Conservation (phyloP, 768 basidiomycete species). For the Ramaria sp. region DNA sequence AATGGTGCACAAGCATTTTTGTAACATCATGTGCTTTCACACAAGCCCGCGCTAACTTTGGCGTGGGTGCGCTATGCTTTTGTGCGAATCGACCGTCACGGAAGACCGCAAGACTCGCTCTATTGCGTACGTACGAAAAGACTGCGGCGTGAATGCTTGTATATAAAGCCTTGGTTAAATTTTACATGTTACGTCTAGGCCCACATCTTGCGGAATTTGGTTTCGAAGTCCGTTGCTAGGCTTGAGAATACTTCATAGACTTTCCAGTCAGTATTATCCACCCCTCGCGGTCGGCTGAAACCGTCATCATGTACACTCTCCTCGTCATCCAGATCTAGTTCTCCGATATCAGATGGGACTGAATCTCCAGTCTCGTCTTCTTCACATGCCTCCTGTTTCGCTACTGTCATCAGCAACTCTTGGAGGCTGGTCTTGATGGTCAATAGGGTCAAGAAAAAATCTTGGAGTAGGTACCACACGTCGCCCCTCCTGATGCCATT, state of each 20-base stretch:
- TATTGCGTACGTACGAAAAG: too few species aligned
- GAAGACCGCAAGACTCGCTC: too few species aligned
- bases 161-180: too few species aligned
- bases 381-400: not conserved
- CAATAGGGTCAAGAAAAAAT: slow-evolving; percentile 42
- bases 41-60: too few species aligned
- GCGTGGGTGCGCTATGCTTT: too few species aligned
- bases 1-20: too few species aligned
- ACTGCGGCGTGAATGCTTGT: too few species aligned
- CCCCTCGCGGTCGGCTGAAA: slow-evolving; percentile 24
- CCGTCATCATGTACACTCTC: slow-evolving; percentile 17
- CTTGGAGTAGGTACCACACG: slow-evolving; percentile 54
- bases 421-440: slow-evolving; percentile 38
- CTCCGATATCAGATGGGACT: slow-evolving; percentile 13
- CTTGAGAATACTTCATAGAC: slow-evolving; percentile 40
- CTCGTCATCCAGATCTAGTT: slow-evolving; percentile 16
- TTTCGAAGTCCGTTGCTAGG: slow-evolving; percentile 39
- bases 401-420: slow-evolving; percentile 27
- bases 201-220: slow-evolving; percentile 57
- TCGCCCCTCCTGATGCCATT: slow-evolving; percentile 55
- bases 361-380: slow-evolving; percentile 7
- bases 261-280: slow-evolving; percentile 40
- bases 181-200: slow-evolving; percentile 21
- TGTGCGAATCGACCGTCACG: too few species aligned
- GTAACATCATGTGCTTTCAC: too few species aligned